phyloP scores from a whole-genome alignment of 2,329 filamentous ascomycete genomes.

The Sclerotinia sclerotiorum region DNA sequence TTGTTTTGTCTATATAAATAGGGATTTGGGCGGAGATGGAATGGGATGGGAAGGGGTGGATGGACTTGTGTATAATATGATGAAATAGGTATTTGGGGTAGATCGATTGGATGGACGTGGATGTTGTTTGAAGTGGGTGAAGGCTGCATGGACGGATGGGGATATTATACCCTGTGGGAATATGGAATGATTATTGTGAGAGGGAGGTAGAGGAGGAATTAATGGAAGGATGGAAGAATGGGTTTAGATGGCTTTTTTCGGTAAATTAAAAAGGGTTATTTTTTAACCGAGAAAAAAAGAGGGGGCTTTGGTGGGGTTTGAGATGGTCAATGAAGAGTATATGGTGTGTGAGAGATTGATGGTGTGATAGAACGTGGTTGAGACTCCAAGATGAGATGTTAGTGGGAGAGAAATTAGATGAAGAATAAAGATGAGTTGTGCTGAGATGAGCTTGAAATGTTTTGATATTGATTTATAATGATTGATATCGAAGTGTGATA shows the following conservation, averaged over 20 bases:
- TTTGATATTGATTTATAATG: background rate
- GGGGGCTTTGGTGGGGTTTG: background rate
- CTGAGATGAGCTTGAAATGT: background rate
- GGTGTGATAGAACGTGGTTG: background rate
- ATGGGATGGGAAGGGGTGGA: background rate
- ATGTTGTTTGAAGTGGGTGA: background rate
- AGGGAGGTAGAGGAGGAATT: background rate
- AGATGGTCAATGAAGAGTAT: background rate
- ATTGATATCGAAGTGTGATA: too few species aligned
- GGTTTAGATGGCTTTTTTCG: background rate
- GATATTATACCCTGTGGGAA: slow-evolving; percentile 15
- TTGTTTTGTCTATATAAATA: slow-evolving; percentile 16
- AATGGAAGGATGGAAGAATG: background rate
- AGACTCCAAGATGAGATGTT: background rate
- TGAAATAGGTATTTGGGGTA: background rate
- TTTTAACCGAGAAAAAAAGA: background rate
- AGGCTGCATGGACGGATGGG: background rate
- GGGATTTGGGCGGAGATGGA: slow-evolving; percentile 1
- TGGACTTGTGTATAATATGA: slow-evolving; percentile 11
- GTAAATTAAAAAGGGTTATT: background rate
- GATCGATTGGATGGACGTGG: background rate
- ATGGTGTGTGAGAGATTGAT: background rate
- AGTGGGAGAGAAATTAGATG: background rate
- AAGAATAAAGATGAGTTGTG: background rate
- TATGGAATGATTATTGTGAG: background rate